phyloP scores from a whole-genome alignment of 208 protist species.

The Trypanosoma conorhini region DNA sequence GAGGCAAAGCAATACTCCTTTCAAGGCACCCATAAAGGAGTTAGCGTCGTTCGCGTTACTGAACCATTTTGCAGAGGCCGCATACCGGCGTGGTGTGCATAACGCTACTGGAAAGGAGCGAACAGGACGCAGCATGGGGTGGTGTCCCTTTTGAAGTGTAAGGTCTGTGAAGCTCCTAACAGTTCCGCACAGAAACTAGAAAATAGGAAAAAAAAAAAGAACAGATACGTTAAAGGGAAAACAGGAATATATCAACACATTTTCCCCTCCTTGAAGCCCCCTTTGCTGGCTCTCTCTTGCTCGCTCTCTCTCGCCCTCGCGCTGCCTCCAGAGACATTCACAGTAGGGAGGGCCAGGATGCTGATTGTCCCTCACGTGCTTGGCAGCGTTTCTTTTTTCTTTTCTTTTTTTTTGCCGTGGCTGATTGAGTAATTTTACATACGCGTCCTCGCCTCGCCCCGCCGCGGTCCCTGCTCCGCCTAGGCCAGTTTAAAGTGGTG shows the following conservation, averaged over 20 bases:
- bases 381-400: conserved; percentile 4
- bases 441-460: background rate
- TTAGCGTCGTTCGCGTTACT: conserved; percentile 13
- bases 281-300: background rate
- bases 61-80: conserved; percentile 67
- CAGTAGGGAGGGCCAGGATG: background rate
- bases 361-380: background rate
- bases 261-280: background rate
- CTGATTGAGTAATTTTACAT: conserved; percentile 19
- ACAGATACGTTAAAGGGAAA: background rate
- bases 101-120: background rate
- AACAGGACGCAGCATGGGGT: background rate
- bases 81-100: conserved; percentile 17
- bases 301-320: background rate
- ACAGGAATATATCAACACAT: background rate
- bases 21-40: conserved; percentile 40
- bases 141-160: background rate
- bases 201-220: conserved; percentile 2
- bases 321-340: background rate
- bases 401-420: conserved; percentile 3
- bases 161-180: background rate
- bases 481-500: conserved; percentile 80
- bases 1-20: conserved; percentile 42
- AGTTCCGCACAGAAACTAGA: background rate
- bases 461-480: conserved; percentile 17